Percentiles rank a stretch among this genome's conserved stretches.
Conservation (phyloP, 345 rosid genomes). For the Gossypium stocksii region DNA sequence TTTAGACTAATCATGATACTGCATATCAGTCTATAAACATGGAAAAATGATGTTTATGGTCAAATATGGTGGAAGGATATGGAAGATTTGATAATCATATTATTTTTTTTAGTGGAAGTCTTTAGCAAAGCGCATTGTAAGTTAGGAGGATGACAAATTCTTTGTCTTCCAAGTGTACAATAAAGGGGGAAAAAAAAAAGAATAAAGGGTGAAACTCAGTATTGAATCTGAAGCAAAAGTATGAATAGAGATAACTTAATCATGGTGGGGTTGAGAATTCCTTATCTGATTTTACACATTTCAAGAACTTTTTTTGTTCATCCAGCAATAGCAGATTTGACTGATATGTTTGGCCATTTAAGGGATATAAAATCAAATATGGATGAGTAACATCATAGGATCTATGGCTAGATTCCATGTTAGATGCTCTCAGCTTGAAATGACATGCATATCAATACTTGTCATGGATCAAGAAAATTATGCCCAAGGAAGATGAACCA, state of each 20-base stretch:
- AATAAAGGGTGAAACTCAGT: neutral
- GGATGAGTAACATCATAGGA: neutral
- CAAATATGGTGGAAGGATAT: slow-evolving; percentile 7
- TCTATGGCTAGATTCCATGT: neutral
- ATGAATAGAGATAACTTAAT: slow-evolving; percentile 8
- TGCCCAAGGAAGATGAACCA: neutral
- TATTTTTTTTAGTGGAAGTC: neutral
- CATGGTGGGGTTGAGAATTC: slow-evolving; percentile 1
- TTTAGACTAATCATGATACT: neutral
- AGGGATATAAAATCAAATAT: neutral
- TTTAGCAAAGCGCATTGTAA: slow-evolving; percentile 6
- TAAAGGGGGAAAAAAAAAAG: neutral
- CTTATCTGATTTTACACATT: slow-evolving; percentile 12
- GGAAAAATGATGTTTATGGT: neutral
- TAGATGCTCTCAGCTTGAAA: neutral
- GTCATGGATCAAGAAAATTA: neutral
- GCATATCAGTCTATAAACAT: neutral
- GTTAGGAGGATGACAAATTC: slow-evolving; percentile 6
- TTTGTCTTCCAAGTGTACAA: slow-evolving; percentile 14
- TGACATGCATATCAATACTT: neutral
- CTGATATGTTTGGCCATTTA: neutral
- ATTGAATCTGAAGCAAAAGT: slow-evolving; percentile 9
- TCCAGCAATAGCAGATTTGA: slow-evolving; percentile 11
- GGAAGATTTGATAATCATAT: slow-evolving; percentile 8
- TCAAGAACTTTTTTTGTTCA: slow-evolving; percentile 8